Conservation (phyloP, 441 rosid species). For the Euphorbia schlechtendalii region DNA sequence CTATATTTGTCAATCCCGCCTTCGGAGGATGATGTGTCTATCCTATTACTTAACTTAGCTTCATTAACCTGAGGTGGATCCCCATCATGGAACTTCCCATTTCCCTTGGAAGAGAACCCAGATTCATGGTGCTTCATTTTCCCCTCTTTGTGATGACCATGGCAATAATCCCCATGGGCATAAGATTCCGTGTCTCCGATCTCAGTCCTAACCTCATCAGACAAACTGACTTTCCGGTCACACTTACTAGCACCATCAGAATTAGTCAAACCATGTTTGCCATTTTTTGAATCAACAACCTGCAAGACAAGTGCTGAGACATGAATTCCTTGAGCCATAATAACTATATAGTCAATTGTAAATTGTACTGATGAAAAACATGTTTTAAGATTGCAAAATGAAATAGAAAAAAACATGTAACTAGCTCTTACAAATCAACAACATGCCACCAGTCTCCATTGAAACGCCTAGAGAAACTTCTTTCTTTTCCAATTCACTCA, state of each 20-base stretch:
- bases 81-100: conserved; percentile 28
- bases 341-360: background rate
- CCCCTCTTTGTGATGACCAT: conserved; percentile 24
- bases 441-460: conserved; percentile 70
- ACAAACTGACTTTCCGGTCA: conserved; percentile 15
- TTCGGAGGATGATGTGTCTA: conserved; percentile 35
- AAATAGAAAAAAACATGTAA: conserved; percentile 24
- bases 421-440: conserved; percentile 83
- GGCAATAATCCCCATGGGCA: conserved; percentile 28
- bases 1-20: conserved; percentile 28
- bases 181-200: conserved; percentile 24
- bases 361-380: conserved; percentile 14
- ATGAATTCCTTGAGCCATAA: conserved; percentile 14
- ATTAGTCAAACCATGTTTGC: conserved; percentile 11
- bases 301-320: conserved; percentile 18
- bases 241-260: conserved; percentile 9
- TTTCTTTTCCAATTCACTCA: conserved; percentile 53
- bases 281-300: conserved; percentile 16
- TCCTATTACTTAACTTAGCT: conserved; percentile 21
- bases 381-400: conserved; percentile 15
- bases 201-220: conserved; percentile 18
- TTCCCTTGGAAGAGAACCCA: conserved; percentile 29
- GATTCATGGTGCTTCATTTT: conserved; percentile 14
- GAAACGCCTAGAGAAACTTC: conserved; percentile 56
- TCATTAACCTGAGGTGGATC: conserved; percentile 25